These are phyloP conservation scores for Pseudogymnoascus sp. DNA, from an alignment of 2,329 filamentous ascomycete genomes.

Conservation along the genomic window DNA sequence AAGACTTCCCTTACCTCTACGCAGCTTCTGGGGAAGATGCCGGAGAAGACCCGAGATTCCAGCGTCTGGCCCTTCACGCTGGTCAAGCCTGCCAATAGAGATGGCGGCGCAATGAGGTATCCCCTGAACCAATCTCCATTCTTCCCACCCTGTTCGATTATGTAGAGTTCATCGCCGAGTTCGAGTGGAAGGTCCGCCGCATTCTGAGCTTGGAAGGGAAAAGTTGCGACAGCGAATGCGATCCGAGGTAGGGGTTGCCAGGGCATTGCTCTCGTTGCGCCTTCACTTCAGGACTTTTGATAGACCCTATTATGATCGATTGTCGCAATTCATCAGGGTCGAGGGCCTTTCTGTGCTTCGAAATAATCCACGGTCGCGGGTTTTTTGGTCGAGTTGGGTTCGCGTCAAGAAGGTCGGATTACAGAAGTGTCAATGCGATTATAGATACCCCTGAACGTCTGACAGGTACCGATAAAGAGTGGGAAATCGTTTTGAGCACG, in stretches of 20 bases:
- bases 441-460: slow-evolving; percentile 9
- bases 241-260: slow-evolving; percentile 96
- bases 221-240: slow-evolving; percentile 94
- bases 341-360: neutral
- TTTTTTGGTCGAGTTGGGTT: neutral
- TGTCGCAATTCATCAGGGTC: slow-evolving; percentile 9
- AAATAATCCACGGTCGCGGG: neutral
- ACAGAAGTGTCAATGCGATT: slow-evolving; percentile 1
- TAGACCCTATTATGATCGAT: slow-evolving; percentile 5
- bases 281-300: neutral
- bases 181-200: slow-evolving; percentile 92
- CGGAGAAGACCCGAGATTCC: slow-evolving; percentile 95
- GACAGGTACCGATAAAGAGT: slow-evolving; percentile 9
- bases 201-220: slow-evolving; percentile 81
- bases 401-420: slow-evolving; percentile 1
- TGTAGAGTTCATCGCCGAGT: slow-evolving; percentile 96
- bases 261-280: slow-evolving; percentile 56
- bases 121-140: slow-evolving; percentile 91
- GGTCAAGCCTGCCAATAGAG: slow-evolving; percentile 83
- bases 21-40: slow-evolving; percentile 90
- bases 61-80: slow-evolving; percentile 87
- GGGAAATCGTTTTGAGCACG: neutral
- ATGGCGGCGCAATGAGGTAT: slow-evolving; percentile 91
- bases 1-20: slow-evolving; percentile 92
- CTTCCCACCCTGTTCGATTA: slow-evolving; percentile 85